Conservation (phyloP, 2,329 filamentous ascomycete species). For the Talaromyces sp. region DNA sequence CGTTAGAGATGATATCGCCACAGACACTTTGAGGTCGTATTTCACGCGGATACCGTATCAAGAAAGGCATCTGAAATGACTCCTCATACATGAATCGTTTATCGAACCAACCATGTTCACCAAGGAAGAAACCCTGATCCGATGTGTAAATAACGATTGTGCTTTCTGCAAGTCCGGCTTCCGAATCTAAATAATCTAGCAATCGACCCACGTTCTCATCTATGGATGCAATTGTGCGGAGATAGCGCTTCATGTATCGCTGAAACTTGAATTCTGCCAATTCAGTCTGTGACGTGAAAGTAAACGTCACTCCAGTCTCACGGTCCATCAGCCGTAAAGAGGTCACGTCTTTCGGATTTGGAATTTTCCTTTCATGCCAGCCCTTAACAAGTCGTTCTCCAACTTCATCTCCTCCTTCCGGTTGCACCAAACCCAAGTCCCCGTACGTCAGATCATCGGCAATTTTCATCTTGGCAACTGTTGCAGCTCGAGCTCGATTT, state of each 20-base stretch:
- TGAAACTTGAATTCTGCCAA: constrained; percentile 57
- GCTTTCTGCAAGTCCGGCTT: constrained; percentile 41
- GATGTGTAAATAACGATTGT: constrained; percentile 57
- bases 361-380: constrained; percentile 42
- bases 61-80: constrained; percentile 57
- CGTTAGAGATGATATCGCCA: constrained; percentile 54
- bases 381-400: constrained; percentile 36
- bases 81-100: constrained; percentile 61
- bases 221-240: constrained; percentile 53
- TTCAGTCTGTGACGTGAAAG: constrained; percentile 33
- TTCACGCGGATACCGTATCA: constrained; percentile 48
- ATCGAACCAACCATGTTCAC: constrained; percentile 59
- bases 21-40: constrained; percentile 44
- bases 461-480: constrained; percentile 53
- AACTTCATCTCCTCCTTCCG: constrained; percentile 48
- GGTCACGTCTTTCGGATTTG: constrained; percentile 35
- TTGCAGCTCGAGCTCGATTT: constrained; percentile 52
- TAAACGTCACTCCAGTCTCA: constrained; percentile 48
- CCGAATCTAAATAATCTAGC: constrained; percentile 48
- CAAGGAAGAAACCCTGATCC: constrained; percentile 58
- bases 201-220: constrained; percentile 55
- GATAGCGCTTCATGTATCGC: constrained; percentile 57
- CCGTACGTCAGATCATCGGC: constrained; percentile 52
- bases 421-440: constrained; percentile 54
- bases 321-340: constrained; percentile 44